These are phyloP conservation scores for Fraxinus anomala DNA, from an alignment of 257 asterid genomes.

Conservation along the genomic window DNA sequence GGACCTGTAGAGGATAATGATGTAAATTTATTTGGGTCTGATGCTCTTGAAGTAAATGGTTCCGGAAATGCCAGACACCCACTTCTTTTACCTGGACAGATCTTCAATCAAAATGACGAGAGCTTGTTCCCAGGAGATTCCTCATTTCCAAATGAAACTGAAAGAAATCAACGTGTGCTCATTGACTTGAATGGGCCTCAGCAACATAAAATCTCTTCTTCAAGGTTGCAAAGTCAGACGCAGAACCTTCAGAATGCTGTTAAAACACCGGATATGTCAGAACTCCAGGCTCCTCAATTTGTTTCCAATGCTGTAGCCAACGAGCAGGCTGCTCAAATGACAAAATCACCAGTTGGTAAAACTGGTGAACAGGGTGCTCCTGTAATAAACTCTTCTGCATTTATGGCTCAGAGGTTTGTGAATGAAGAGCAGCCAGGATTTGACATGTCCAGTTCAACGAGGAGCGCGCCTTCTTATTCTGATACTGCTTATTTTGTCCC, in stretches of 20 bases:
- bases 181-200: constrained; percentile 45
- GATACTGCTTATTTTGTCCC: constrained; percentile 30
- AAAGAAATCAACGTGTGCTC: constrained; percentile 32
- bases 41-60: constrained; percentile 37
- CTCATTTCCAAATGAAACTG: constrained; percentile 35
- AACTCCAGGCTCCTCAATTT: constrained; percentile 36
- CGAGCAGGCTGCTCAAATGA: constrained; percentile 44
- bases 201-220: constrained; percentile 29
- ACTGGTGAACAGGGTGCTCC: constrained; percentile 32
- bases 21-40: constrained; percentile 36
- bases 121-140: constrained; percentile 41
- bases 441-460: constrained; percentile 36
- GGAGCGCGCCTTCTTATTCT: constrained; percentile 32
- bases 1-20: constrained; percentile 27
- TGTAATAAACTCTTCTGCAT: constrained; percentile 30
- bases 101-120: constrained; percentile 40
- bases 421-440: constrained; percentile 40
- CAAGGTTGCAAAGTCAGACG: constrained; percentile 32
- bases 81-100: constrained; percentile 44
- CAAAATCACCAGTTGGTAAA: constrained; percentile 31
- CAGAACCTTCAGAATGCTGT: constrained; percentile 41
- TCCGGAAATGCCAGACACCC: constrained; percentile 37
- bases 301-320: constrained; percentile 35
- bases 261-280: constrained; percentile 42
- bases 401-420: constrained; percentile 43